Evolutionary conservation across 768 basidiomycete genomes (phyloP).

Genomic region (Strobilomyces echinocephalus): DNA sequence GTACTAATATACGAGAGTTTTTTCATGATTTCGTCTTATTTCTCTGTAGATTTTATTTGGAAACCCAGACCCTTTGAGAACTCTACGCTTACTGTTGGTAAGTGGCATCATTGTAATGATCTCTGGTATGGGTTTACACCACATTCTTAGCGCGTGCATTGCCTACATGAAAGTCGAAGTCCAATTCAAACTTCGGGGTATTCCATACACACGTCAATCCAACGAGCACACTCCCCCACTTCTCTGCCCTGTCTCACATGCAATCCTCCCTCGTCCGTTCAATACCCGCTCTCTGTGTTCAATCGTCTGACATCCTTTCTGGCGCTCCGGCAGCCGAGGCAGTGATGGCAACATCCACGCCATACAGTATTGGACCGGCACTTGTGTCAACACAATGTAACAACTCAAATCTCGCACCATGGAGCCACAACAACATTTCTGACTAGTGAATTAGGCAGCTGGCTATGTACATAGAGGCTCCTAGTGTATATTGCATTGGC

Average conservation of each 20-base stretch:
- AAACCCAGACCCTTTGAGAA: conserved; percentile 68
- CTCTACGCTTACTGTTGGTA: conserved; percentile 88
- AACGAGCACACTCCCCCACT: conserved; percentile 34
- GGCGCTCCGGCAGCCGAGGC: conserved; percentile 86
- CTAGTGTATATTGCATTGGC: no score
- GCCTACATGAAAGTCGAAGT: conserved; percentile 86
- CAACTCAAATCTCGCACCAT: no score
- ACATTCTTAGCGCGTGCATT: conserved; percentile 65
- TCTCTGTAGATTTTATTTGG: conserved; percentile 51
- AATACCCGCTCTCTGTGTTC: conserved; percentile 79
- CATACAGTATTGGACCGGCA: no score
- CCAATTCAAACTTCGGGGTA: conserved; percentile 77
- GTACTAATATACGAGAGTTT: neutral
- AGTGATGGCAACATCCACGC: conserved; percentile 87
- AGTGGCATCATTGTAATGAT: conserved; percentile 7
- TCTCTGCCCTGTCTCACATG: conserved; percentile 48
- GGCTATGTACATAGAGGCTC: no score
- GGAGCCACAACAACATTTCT: no score
- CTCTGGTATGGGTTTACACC: neutral
- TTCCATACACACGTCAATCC: conserved; percentile 78
- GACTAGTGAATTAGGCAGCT: no score
- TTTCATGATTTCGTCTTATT: neutral
- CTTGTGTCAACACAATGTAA: no score
- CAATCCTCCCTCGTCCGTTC: conserved; percentile 73
- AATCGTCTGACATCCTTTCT: conserved; percentile 74